phyloP scores from a whole-genome alignment of 2,329 filamentous ascomycete species.

The Beauveria varroae region DNA sequence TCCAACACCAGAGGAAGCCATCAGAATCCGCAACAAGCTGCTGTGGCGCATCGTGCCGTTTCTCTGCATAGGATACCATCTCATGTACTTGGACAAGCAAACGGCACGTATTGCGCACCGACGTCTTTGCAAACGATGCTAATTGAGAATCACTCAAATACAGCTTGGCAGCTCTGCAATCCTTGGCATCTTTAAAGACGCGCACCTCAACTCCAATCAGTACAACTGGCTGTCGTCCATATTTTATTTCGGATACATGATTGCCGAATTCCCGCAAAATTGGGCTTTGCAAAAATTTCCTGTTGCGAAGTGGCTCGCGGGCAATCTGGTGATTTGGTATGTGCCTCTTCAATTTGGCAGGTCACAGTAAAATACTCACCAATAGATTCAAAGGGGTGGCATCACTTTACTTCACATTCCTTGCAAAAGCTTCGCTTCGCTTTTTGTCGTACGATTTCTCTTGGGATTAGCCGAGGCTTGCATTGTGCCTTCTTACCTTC shows the following conservation, averaged over 20 bases:
- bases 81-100: slow-evolving; percentile 33
- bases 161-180: slow-evolving; percentile 14
- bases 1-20: slow-evolving; percentile 25
- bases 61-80: slow-evolving; percentile 30
- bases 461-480: slow-evolving; percentile 21
- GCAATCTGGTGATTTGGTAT: slow-evolving; percentile 17
- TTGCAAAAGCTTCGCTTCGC: slow-evolving; percentile 18
- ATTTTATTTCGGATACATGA: slow-evolving; percentile 44
- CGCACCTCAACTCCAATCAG: slow-evolving; percentile 12
- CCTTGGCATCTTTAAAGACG: slow-evolving; percentile 13
- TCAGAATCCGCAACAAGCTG: slow-evolving; percentile 26
- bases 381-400: slow-evolving; percentile 16
- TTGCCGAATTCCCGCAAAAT: slow-evolving; percentile 34
- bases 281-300: slow-evolving; percentile 38
- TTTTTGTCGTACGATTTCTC: slow-evolving; percentile 23
- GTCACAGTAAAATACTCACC: not conserved
- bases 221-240: slow-evolving; percentile 28
- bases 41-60: slow-evolving; percentile 30
- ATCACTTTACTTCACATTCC: slow-evolving; percentile 24
- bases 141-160: not conserved
- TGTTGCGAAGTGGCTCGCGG: slow-evolving; percentile 35
- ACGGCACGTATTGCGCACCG: slow-evolving; percentile 21
- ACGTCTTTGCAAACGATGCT: not conserved
- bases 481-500: slow-evolving; percentile 17
- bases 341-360: not conserved